A percentile compares a stretch with the other conserved stretches of the same genome.
Conservation (phyloP, 2,329 filamentous ascomycete genomes). For the Chaetomiaceae sp. region DNA sequence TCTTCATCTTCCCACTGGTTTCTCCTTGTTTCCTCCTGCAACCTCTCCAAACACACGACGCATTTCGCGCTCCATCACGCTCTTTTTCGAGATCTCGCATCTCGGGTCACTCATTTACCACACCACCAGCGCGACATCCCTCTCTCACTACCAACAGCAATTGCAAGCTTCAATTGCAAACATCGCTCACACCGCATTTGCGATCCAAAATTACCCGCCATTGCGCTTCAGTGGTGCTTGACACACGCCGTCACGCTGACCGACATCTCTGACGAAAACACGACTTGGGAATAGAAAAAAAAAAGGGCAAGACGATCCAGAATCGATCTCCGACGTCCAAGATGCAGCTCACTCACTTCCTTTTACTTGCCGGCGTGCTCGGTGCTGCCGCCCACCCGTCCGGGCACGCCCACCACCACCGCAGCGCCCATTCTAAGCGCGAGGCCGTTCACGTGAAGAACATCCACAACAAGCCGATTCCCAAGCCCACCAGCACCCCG, state of each 20-base stretch:
- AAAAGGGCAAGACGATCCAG: too few relatives aligned
- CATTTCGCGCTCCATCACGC: conserved; percentile 24
- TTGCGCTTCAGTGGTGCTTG: neutral
- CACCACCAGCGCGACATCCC: conserved; percentile 13
- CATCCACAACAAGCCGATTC: conserved; percentile 22
- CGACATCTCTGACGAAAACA: neutral
- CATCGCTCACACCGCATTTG: neutral
- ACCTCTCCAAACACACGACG: conserved; percentile 16
- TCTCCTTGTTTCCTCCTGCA: conserved; percentile 17
- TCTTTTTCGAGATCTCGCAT: conserved; percentile 29
- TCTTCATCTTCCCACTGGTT: conserved; percentile 13
- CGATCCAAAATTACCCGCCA: neutral
- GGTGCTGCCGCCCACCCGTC: conserved; percentile 34
- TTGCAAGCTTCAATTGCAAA: conserved; percentile 11
- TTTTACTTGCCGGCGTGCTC: conserved; percentile 33
- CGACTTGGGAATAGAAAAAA: conserved; percentile 9
- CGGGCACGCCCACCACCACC: conserved; percentile 36
- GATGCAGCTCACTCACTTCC: conserved; percentile 27
- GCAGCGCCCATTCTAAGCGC: conserved; percentile 28
- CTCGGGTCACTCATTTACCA: conserved; percentile 27
- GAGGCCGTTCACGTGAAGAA: conserved; percentile 29
- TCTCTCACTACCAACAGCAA: conserved; percentile 10
- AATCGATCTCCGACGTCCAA: too few relatives aligned
- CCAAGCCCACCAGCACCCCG: conserved; percentile 17
- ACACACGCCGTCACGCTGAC: neutral